A percentile compares a stretch with the other conserved stretches of the same genome.
These are phyloP conservation scores for Diutina neorugosa DNA, from an alignment of 1,139 yeast genomes.

Conservation along the genomic window DNA sequence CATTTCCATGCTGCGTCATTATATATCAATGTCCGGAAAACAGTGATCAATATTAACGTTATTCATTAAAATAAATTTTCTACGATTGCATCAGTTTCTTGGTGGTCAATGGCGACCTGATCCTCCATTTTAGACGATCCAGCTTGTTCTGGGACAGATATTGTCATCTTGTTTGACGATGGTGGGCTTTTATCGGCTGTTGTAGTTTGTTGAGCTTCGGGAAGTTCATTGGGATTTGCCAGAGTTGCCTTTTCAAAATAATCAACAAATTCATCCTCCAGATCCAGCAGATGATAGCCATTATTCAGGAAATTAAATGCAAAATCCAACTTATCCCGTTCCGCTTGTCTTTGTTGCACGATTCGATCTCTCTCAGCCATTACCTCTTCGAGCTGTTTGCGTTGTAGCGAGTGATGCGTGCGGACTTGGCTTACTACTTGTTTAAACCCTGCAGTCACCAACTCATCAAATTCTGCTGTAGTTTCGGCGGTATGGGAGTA, in stretches of 20 bases:
- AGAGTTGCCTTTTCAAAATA: background rate
- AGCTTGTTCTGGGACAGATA: background rate
- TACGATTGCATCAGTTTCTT: background rate
- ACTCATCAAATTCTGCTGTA: background rate
- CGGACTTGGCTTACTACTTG: background rate
- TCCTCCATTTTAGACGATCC: background rate
- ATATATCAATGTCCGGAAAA: background rate
- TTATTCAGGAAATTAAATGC: background rate
- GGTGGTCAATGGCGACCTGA: background rate
- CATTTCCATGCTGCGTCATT: background rate
- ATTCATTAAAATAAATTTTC: background rate
- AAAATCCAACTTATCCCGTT: conserved; percentile 1
- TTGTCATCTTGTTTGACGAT: background rate
- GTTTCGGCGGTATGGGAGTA: background rate
- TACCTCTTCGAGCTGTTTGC: background rate
- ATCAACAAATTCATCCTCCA: conserved; percentile 2
- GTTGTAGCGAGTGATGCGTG: background rate
- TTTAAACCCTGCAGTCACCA: background rate
- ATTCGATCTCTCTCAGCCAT: background rate
- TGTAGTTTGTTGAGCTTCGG: background rate
- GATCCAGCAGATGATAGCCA: background rate
- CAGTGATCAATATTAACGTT: no score
- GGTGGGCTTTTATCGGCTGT: background rate
- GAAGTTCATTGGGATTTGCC: background rate
- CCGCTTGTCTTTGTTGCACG: background rate